Conservation (phyloP, 768 basidiomycete species). For the Leucocoprinus leucothites region DNA sequence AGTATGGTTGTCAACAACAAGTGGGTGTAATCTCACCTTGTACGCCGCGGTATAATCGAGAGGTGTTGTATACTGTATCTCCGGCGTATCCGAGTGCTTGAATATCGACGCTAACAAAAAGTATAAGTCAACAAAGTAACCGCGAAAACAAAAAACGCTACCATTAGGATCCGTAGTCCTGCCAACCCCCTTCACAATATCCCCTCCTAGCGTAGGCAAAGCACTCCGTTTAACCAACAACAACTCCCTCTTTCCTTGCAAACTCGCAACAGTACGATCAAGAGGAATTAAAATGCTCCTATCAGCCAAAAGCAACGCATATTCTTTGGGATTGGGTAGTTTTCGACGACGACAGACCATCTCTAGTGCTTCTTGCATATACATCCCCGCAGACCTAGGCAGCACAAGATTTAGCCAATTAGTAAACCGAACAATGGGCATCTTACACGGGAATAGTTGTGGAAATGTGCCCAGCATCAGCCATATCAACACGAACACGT, state of each 20-base stretch:
- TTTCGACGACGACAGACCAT: slow-evolving; percentile 71
- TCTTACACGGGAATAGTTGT: slow-evolving; percentile 91
- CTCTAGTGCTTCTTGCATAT: slow-evolving; percentile 95
- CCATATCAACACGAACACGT: slow-evolving; percentile 76
- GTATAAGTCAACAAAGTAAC: not conserved
- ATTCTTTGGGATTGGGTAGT: slow-evolving; percentile 69
- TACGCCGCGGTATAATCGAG: slow-evolving; percentile 83
- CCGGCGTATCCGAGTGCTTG: slow-evolving; percentile 77
- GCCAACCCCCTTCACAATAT: slow-evolving; percentile 60
- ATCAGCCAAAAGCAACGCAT: slow-evolving; percentile 72
- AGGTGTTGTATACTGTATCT: slow-evolving; percentile 54
- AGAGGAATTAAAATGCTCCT: slow-evolving; percentile 81
- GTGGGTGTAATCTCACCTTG: slow-evolving; percentile 47
- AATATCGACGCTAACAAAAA: slow-evolving; percentile 83
- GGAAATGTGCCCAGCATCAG: slow-evolving; percentile 80
- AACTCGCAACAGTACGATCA: slow-evolving; percentile 93
- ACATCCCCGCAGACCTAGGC: slow-evolving; percentile 82
- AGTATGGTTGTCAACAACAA: not conserved
- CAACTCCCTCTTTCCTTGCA: slow-evolving; percentile 84
- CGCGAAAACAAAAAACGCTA: slow-evolving; percentile 22
- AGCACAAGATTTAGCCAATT: not conserved
- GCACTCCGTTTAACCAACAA: slow-evolving; percentile 76
- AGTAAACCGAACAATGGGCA: not conserved
- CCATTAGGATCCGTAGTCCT: slow-evolving; percentile 92
- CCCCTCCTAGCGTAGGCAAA: slow-evolving; percentile 68